A percentile compares a stretch with the other conserved stretches of the same genome.
Conservation (phyloP, 371 early-diverging fungal genomes). For the Lichtheimia ramosa region DNA sequence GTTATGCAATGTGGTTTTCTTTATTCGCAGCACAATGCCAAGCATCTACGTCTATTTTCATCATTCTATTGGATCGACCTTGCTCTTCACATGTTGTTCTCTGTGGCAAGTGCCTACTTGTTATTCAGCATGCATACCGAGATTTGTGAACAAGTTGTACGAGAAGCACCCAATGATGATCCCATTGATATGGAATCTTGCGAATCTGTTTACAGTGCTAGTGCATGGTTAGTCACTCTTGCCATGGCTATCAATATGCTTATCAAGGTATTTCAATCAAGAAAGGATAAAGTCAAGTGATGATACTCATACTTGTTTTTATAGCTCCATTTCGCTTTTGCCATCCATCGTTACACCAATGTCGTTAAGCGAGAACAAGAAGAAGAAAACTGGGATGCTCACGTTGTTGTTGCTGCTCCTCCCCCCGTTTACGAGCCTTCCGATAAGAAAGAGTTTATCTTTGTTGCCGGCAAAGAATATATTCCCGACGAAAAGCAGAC, state of each 20-base stretch:
- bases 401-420: conserved; percentile 23
- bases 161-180: conserved; percentile 18
- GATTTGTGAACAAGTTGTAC: conserved; percentile 36
- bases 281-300: not conserved
- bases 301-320: not conserved
- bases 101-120: conserved; percentile 33
- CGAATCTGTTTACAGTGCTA: conserved; percentile 27
- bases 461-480: conserved; percentile 47
- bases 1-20: not conserved
- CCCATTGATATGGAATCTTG: conserved; percentile 41
- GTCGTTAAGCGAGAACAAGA: conserved; percentile 21
- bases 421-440: conserved; percentile 22
- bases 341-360: conserved; percentile 36
- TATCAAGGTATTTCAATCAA: conserved; percentile 25
- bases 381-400: not conserved
- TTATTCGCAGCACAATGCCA: conserved; percentile 35
- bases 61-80: conserved; percentile 44
- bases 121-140: conserved; percentile 35
- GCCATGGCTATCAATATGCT: conserved; percentile 41
- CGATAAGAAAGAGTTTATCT: conserved; percentile 22
- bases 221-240: conserved; percentile 33
- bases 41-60: conserved; percentile 37
- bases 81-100: conserved; percentile 39
- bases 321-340: conserved; percentile 46
- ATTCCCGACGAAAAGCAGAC: conserved; percentile 41